Conservation (phyloP, 2,329 filamentous ascomycete species). For the Lasiodiplodia sp. region DNA sequence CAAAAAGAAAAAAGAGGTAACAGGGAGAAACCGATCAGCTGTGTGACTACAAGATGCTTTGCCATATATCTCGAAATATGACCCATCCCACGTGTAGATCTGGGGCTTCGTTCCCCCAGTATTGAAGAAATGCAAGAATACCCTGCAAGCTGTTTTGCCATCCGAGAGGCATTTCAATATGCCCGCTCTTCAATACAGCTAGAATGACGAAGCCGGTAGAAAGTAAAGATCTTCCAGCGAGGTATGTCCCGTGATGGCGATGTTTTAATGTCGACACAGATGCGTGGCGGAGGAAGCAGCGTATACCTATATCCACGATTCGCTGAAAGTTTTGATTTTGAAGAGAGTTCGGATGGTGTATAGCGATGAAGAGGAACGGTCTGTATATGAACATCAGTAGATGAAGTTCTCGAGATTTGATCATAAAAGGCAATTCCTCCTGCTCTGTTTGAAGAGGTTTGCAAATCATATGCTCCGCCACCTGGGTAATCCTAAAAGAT, state of each 20-base stretch:
- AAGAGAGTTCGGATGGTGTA: constrained; percentile 35
- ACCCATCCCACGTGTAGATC: no score
- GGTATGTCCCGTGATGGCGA: constrained; percentile 45
- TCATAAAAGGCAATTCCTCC: constrained; percentile 35
- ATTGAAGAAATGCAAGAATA: constrained; percentile 32
- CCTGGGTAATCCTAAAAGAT: constrained; percentile 13
- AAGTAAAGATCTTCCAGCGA: constrained; percentile 35
- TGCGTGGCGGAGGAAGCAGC: constrained; percentile 35
- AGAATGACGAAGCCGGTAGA: constrained; percentile 37
- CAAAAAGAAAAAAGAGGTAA: no score
- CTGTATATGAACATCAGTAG: constrained; percentile 41
- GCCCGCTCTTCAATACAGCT: constrained; percentile 36
- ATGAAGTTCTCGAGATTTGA: constrained; percentile 31
- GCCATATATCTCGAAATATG: no score
- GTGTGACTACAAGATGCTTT: no score
- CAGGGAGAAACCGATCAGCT: no score
- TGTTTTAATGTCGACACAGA: constrained; percentile 36
- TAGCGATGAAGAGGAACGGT: constrained; percentile 42
- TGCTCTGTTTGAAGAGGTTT: constrained; percentile 3
- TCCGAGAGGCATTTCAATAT: constrained; percentile 20
- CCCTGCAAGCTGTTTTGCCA: constrained; percentile 28
- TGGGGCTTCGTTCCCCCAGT: constrained; percentile 30
- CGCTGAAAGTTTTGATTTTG: constrained; percentile 31
- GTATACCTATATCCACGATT: constrained; percentile 35
- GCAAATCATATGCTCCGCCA: constrained; percentile 32